phyloP scores from a whole-genome alignment of 2,329 filamentous ascomycete species.

The Fusarium redolens region DNA sequence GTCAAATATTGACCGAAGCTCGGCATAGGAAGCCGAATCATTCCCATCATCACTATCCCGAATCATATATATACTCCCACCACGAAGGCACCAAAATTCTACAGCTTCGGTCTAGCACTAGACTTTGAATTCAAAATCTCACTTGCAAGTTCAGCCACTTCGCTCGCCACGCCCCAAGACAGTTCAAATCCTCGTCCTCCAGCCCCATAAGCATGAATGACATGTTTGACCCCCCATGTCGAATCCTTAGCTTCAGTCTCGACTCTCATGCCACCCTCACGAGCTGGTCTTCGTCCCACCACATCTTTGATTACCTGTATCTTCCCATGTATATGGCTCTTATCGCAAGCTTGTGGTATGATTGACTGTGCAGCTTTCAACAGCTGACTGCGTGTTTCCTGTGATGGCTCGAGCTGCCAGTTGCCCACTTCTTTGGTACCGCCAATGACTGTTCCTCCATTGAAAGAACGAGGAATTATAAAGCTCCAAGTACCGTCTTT shows the following conservation, averaged over 20 bases:
- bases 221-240: constrained; percentile 17
- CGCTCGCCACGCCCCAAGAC: constrained; percentile 68
- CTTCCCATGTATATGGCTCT: not conserved
- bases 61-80: not conserved
- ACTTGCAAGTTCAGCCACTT: constrained; percentile 49
- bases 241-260: constrained; percentile 37
- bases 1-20: not conserved
- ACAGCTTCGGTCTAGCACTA: constrained; percentile 16
- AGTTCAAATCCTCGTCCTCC: constrained; percentile 72
- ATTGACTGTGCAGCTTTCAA: constrained; percentile 24
- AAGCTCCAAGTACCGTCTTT: constrained; percentile 73
- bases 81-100: not conserved
- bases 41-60: not conserved
- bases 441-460: constrained; percentile 73
- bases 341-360: constrained; percentile 19
- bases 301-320: constrained; percentile 56
- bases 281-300: constrained; percentile 59
- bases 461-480: constrained; percentile 68
- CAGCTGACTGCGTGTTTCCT: constrained; percentile 55
- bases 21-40: not conserved
- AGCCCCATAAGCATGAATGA: constrained; percentile 69
- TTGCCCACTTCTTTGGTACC: constrained; percentile 72
- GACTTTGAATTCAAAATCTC: constrained; percentile 2
- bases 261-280: constrained; percentile 60
- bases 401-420: constrained; percentile 63